Percentiles rank a stretch among this genome's conserved stretches.
Evolutionary conservation across 352 stramenopile genomes (phyloP).

Genomic region (Pythium apleroticum): DNA sequence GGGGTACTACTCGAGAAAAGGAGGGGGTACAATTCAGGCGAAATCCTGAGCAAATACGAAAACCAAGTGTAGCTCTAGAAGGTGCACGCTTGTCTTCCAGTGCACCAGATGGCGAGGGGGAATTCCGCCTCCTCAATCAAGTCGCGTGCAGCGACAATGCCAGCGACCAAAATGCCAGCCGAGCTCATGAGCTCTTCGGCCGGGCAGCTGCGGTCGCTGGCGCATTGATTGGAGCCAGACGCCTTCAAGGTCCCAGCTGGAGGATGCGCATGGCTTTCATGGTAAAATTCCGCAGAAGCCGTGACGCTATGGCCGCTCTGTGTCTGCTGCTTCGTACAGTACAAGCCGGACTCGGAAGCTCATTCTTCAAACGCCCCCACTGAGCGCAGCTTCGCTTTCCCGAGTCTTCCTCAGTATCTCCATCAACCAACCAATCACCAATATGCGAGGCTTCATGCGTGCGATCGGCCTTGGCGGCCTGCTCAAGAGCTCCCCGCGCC

Average conservation of each 20-base stretch:
- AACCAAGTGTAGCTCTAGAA: not conserved
- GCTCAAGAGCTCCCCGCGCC: conserved; percentile 28
- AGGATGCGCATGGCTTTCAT: conserved; percentile 1
- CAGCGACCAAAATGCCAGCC: no score
- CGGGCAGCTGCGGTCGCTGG: not conserved
- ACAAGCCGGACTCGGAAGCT: not conserved
- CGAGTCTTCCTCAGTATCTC: conserved; percentile 7
- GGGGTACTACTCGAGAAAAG: not conserved
- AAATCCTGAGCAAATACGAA: not conserved
- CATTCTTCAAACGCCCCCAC: conserved; percentile 10
- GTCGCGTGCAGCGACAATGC: not conserved
- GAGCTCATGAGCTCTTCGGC: not conserved
- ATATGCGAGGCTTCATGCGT: conserved; percentile 73
- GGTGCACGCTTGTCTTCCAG: not conserved
- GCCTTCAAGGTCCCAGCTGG: not conserved
- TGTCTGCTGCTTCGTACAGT: not conserved
- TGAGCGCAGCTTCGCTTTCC: conserved; percentile 5
- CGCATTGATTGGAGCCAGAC: not conserved
- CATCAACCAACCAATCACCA: conserved; percentile 18
- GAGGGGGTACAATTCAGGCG: not conserved
- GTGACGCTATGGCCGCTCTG: not conserved
- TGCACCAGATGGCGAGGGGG: not conserved
- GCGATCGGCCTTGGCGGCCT: conserved; percentile 60
- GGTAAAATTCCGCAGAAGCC: not conserved
- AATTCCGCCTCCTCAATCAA: not conserved